Evolutionary conservation across 2,329 filamentous ascomycete species (phyloP).

Genomic region (Epichloe hybrida): DNA sequence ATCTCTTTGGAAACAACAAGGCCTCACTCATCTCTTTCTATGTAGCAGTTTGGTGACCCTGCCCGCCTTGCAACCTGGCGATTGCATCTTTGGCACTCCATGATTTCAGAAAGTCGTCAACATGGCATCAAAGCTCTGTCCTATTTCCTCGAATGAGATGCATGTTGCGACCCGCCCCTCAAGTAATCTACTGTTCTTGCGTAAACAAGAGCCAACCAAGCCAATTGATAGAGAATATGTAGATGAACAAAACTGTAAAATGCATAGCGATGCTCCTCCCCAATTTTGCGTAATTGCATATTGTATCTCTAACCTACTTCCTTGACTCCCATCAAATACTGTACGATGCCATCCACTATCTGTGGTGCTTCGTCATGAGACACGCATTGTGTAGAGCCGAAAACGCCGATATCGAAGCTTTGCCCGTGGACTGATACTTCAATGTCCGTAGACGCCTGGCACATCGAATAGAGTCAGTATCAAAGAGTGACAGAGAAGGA

Average conservation of each 20-base stretch:
- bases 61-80: too few species aligned
- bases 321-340: conserved; percentile 4
- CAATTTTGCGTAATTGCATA: background rate
- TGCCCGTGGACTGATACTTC: conserved; percentile 22
- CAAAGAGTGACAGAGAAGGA: background rate
- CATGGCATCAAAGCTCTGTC: conserved; percentile 40
- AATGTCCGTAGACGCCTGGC: conserved; percentile 26
- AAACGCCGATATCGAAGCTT: conserved; percentile 26
- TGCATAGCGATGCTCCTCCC: too few species aligned
- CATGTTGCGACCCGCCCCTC: too few species aligned
- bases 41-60: too few species aligned
- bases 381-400: conserved; percentile 19
- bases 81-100: too few species aligned
- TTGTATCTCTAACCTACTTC: background rate
- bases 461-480: background rate
- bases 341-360: conserved; percentile 15
- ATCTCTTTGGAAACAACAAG: too few species aligned
- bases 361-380: conserved; percentile 12
- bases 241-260: too few species aligned
- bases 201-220: too few species aligned
- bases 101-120: conserved; percentile 31
- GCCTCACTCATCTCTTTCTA: too few species aligned
- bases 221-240: too few species aligned
- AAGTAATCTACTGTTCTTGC: too few species aligned
- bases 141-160: conserved; percentile 22